Conservation (phyloP, 768 basidiomycete genomes). For the Auricularia sp. region DNA sequence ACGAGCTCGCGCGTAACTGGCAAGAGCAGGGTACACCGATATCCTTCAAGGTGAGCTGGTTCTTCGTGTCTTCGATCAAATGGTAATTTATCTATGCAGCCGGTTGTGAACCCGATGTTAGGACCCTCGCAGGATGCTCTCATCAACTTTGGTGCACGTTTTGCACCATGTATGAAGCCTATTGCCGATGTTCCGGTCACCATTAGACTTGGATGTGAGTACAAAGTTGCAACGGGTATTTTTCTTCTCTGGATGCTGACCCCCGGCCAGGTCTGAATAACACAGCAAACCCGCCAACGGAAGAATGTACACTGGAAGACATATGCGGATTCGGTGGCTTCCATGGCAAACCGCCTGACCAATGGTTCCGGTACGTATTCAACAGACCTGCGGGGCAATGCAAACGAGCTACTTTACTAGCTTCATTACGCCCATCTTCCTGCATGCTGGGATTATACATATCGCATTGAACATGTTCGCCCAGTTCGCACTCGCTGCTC, state of each 20-base stretch:
- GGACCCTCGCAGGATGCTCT: constrained; percentile 80
- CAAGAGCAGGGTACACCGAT: constrained; percentile 72
- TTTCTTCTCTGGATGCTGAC: constrained; percentile 9
- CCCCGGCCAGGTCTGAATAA: constrained; percentile 58
- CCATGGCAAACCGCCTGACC: constrained; percentile 35
- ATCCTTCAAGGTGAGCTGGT: constrained; percentile 60
- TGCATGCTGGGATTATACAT: constrained; percentile 96
- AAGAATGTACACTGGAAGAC: constrained; percentile 63
- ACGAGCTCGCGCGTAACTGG: constrained; percentile 70
- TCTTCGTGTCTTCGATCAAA: not conserved
- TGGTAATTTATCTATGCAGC: constrained; percentile 31
- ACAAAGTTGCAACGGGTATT: constrained; percentile 15
- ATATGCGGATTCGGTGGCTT: constrained; percentile 86
- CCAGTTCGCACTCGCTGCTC: constrained; percentile 68
- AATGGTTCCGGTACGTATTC: constrained; percentile 44
- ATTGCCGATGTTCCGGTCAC: constrained; percentile 47
- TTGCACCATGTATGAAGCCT: constrained; percentile 84
- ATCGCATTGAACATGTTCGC: constrained; percentile 83
- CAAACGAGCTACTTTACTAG: constrained; percentile 26
- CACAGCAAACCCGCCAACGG: constrained; percentile 66
- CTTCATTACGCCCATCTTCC: constrained; percentile 81
- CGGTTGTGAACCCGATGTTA: constrained; percentile 79
- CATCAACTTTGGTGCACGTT: constrained; percentile 79
- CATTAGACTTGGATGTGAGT: constrained; percentile 47
- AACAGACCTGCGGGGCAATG: not conserved